Evolutionary conservation across 805 yeast species (phyloP), one percentile per base, ranked within the genome.

Genomic region (Kluyveromyces nonfermentans): DNA sequence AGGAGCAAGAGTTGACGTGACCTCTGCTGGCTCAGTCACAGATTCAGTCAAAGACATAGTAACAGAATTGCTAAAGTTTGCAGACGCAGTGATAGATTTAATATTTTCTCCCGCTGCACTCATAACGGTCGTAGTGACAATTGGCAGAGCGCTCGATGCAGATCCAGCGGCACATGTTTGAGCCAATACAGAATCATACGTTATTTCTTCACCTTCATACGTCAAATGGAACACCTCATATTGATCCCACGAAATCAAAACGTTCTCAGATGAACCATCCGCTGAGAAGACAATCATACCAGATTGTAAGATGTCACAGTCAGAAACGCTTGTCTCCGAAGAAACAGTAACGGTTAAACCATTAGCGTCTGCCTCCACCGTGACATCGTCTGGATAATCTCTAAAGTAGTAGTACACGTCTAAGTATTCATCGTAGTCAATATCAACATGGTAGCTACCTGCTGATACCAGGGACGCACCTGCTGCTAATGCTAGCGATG

Each of bases 231-330:
- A 56, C 10, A 56, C 57, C 17, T 51, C 50, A 42, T 49, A 47
- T 22, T 50, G 51, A 41, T 52, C 47, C 60, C 60, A 56, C 7
- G 59, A 50, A 25, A 56, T 41, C 49, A 56, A 38, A 4, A 54
- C 48, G 40, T 45, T 46, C 9, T 37, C 32, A 3, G 46, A 21
- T 8, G 47, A 42, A 41, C 51, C 56, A 40, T 49, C 52, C 5
- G 45, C 51, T 15, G 49, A 42, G 42, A 50, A 52, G 4, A 56
- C 48, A 20, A 56, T 42, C 58, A 55, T 55, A 36, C 60, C 60
- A 16, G 54, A 50, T 15, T 45, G 45, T 36, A 56, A 33, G n/a
- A 50, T 47, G 25, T 44, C 47, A 35, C 60, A 56, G 18, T 38
- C 41, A 17, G 41, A 38, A 3, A 47, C 46, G 18, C 41, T 37